phyloP scores from a whole-genome alignment of 306 rosid species.

The Corylus americana region DNA sequence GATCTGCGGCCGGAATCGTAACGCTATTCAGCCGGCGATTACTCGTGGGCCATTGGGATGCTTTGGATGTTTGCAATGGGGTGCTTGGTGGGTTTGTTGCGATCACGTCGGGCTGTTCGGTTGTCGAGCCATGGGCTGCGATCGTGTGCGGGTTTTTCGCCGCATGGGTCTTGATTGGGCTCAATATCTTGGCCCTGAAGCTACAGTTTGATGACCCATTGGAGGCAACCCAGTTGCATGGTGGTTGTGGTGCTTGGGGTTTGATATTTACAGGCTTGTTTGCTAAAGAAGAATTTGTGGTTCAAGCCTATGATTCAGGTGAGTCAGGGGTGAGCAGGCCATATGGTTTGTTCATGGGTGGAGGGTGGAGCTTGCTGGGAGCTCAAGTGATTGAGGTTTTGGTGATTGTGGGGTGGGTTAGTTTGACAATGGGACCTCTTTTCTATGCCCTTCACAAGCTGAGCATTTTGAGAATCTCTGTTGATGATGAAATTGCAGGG shows the following conservation, averaged over 20 bases:
- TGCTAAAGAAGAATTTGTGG: constrained; percentile 63
- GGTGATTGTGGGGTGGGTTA: constrained; percentile 62
- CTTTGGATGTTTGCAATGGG: constrained; percentile 67
- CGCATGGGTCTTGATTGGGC: constrained; percentile 65
- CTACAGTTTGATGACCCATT: constrained; percentile 66
- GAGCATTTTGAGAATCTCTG: constrained; percentile 47
- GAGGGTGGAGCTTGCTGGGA: constrained; percentile 70
- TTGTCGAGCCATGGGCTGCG: constrained; percentile 83
- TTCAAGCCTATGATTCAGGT: constrained; percentile 47
- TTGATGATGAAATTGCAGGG: constrained; percentile 57
- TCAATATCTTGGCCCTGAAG: constrained; percentile 57
- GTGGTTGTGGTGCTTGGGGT: constrained; percentile 79
- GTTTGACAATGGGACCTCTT: constrained; percentile 69
- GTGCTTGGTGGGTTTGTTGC: constrained; percentile 81
- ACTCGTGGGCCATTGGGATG: constrained; percentile 70
- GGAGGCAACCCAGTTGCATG: constrained; percentile 76
- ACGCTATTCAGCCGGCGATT: constrained; percentile 59
- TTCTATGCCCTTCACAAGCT: constrained; percentile 56
- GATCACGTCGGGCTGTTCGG: constrained; percentile 70
- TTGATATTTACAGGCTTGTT: constrained; percentile 74
- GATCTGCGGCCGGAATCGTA: constrained; percentile 53
- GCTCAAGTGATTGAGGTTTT: constrained; percentile 59
- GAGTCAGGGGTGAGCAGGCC: constrained; percentile 42
- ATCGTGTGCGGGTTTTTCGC: constrained; percentile 63
- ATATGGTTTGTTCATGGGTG: constrained; percentile 64